phyloP scores from a whole-genome alignment of 108 stramenopile genomes.

The Nitzschia inconspicua region DNA sequence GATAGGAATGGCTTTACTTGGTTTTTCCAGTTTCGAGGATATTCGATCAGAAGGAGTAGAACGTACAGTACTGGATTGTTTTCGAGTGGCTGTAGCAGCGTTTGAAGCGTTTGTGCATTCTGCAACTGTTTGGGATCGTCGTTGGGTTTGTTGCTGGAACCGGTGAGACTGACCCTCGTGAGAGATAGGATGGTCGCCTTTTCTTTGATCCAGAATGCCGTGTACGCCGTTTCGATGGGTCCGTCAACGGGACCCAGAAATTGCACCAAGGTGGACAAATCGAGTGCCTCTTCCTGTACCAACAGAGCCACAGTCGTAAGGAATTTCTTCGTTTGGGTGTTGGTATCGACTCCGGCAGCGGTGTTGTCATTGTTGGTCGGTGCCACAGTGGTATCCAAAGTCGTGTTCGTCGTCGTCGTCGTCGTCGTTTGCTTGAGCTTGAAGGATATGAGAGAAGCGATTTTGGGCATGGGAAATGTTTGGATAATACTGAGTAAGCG shows the following conservation, averaged over 20 bases:
- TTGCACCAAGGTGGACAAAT: conserved; percentile 21
- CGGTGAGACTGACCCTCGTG: conserved; percentile 27
- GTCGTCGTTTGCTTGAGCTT: conserved; percentile 47
- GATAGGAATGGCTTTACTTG: conserved; percentile 18
- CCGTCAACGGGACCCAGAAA: conserved; percentile 5
- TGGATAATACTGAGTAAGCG: conserved; percentile 43
- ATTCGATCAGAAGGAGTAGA: conserved; percentile 15
- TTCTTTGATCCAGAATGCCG: conserved; percentile 24
- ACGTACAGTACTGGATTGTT: conserved; percentile 12
- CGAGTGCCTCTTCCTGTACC: conserved; percentile 35
- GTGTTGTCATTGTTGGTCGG: conserved; percentile 17
- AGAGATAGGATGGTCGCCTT: conserved; percentile 14
- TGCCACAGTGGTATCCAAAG: too few relatives aligned
- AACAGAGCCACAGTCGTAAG: conserved; percentile 45
- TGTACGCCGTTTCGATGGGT: conserved; percentile 29
- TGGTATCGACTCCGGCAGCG: background rate
- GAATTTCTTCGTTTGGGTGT: background rate
- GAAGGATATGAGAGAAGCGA: conserved; percentile 85
- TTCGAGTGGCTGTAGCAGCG: background rate
- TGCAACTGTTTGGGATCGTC: conserved; percentile 22
- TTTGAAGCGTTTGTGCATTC: conserved; percentile 6
- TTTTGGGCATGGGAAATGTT: conserved; percentile 39
- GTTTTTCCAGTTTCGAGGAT: conserved; percentile 28
- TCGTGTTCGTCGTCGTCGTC: too few relatives aligned
- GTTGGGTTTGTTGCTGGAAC: conserved; percentile 3